Conservation (phyloP, 257 asterid species). For the Eustoma russellianum region DNA sequence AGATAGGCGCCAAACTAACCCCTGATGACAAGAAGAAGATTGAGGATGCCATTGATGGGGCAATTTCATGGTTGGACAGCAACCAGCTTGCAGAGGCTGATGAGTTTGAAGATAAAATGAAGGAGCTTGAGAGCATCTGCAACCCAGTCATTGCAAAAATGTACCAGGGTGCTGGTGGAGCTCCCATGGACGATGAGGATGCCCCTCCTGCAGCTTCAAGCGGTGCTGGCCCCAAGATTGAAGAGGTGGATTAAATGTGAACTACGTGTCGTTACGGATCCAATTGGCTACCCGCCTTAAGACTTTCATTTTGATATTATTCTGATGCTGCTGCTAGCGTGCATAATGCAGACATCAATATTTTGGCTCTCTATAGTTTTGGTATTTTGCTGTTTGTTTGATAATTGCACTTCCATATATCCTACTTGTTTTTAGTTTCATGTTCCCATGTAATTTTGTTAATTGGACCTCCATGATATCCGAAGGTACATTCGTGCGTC, state of each 20-base stretch:
- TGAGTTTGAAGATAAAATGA: slow-evolving; percentile 29
- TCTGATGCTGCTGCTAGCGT: neutral
- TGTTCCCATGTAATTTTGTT: too few relatives aligned
- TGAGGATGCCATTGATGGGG: slow-evolving; percentile 22
- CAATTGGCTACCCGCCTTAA: neutral
- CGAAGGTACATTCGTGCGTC: too few relatives aligned
- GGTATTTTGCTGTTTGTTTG: neutral
- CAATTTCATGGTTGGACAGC: slow-evolving; percentile 24
- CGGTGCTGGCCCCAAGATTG: slow-evolving; percentile 33
- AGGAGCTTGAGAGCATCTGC: slow-evolving; percentile 35
- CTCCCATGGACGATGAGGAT: slow-evolving; percentile 16
- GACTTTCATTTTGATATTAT: neutral
- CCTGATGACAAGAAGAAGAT: slow-evolving; percentile 24
- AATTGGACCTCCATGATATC: too few relatives aligned
- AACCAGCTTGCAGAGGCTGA: slow-evolving; percentile 28
- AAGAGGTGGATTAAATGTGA: slow-evolving; percentile 25
- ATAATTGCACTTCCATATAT: neutral
- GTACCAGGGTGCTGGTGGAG: slow-evolving; percentile 30
- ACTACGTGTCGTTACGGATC: neutral
- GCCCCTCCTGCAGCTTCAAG: slow-evolving; percentile 19
- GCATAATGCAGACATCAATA: slow-evolving; percentile 1
- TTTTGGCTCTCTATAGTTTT: neutral
- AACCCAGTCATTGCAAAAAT: slow-evolving; percentile 36
- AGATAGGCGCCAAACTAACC: slow-evolving; percentile 19
- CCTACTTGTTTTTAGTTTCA: too few relatives aligned